phyloP scores from a whole-genome alignment of 768 basidiomycete genomes.

The Xanthoconium purpureum region DNA sequence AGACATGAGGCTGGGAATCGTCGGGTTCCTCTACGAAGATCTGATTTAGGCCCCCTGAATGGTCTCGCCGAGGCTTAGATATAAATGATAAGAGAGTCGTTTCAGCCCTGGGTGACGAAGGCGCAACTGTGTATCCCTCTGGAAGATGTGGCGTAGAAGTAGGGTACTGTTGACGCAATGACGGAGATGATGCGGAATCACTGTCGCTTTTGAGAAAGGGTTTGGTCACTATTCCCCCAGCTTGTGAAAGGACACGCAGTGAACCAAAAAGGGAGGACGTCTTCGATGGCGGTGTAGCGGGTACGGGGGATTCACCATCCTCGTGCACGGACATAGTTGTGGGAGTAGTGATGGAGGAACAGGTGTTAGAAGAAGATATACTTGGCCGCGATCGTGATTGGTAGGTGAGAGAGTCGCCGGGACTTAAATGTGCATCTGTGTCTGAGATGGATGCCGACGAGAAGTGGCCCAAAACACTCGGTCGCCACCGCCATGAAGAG shows the following conservation, averaged over 20 bases:
- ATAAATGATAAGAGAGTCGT: slow-evolving; percentile 34
- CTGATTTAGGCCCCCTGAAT: slow-evolving; percentile 14
- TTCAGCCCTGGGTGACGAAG: slow-evolving; percentile 29
- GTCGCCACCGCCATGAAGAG: slow-evolving; percentile 52
- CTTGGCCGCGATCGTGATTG: slow-evolving; percentile 57
- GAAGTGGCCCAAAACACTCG: slow-evolving; percentile 65
- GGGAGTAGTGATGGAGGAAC: slow-evolving; percentile 42
- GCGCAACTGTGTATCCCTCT: slow-evolving; percentile 33
- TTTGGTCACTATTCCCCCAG: slow-evolving; percentile 29
- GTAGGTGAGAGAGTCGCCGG: slow-evolving; percentile 40
- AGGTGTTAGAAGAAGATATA: slow-evolving; percentile 59
- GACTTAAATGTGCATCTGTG: slow-evolving; percentile 39
- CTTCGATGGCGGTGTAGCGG: slow-evolving; percentile 37
- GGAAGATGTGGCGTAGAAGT: slow-evolving; percentile 39
- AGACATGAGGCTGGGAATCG: slow-evolving; percentile 28
- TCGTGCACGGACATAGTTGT: slow-evolving; percentile 38
- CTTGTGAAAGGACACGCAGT: slow-evolving; percentile 29
- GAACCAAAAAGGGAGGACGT: slow-evolving; percentile 33
- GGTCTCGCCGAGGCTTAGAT: slow-evolving; percentile 18
- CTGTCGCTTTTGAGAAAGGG: slow-evolving; percentile 31
- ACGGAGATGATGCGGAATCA: slow-evolving; percentile 30
- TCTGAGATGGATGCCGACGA: slow-evolving; percentile 46
- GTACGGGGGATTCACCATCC: slow-evolving; percentile 37
- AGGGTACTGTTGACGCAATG: slow-evolving; percentile 38
- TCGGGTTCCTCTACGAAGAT: slow-evolving; percentile 28